Conservation (phyloP, 768 basidiomycete genomes). For the Phlebiopsis gigantea region DNA sequence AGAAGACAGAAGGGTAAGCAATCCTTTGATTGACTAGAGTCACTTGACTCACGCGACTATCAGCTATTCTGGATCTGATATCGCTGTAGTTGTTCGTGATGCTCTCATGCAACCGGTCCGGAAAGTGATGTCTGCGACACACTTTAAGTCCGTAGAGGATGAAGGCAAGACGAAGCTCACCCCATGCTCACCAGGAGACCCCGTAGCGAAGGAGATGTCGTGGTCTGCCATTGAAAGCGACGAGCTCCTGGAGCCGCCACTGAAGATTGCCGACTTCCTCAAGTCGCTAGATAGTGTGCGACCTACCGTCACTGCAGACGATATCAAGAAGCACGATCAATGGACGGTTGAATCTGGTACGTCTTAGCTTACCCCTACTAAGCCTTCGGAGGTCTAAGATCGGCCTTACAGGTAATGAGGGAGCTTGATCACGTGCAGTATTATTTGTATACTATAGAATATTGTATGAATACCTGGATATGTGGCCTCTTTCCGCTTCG, state of each 20-base stretch:
- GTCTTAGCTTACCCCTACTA: neutral
- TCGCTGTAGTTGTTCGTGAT: constrained; percentile 90
- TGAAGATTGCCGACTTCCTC: constrained; percentile 76
- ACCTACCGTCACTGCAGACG: constrained; percentile 84
- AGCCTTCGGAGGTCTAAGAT: neutral
- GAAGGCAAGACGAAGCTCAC: constrained; percentile 61
- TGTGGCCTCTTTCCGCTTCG: neutral
- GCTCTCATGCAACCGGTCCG: constrained; percentile 98
- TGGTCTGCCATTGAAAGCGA: constrained; percentile 89
- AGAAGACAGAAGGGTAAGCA: constrained; percentile 76
- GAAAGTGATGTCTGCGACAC: constrained; percentile 92
- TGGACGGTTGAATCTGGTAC: constrained; percentile 83
- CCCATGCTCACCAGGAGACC: constrained; percentile 94
- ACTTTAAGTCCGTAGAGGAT: constrained; percentile 68
- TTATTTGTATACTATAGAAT: constrained; percentile 11
- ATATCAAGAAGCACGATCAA: constrained; percentile 78
- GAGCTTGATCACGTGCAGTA: constrained; percentile 12
- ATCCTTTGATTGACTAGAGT: neutral
- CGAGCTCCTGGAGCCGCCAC: constrained; percentile 83
- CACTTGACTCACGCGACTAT: neutral
- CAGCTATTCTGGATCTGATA: constrained; percentile 91
- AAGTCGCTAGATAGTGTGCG: constrained; percentile 72
- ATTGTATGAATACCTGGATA: constrained; percentile 13
- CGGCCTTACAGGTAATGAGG: constrained; percentile 20
- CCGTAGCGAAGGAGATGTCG: constrained; percentile 75